Evolutionary conservation across 495 filamentous ascomycete species (phyloP), one percentile per base, ranked within the genome.

Genomic region (Rhypophila decipiens): DNA sequence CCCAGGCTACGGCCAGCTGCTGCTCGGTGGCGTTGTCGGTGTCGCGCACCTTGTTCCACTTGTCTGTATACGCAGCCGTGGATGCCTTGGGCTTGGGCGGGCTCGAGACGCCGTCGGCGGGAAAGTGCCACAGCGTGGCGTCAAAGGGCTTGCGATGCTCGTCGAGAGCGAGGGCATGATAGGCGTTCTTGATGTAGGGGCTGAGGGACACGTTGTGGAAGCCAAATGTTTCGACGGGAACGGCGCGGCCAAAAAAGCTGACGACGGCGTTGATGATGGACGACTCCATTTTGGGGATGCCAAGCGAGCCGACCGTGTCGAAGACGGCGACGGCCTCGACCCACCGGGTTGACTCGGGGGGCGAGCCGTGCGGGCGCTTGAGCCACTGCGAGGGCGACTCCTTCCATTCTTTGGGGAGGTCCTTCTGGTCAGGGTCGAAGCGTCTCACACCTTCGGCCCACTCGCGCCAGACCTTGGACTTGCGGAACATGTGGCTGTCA

Each of bases 261-360:
- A 44, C 45, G 12, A 48, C 4, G 18, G 11, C 23, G 4, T 20
- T 23, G n/a, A 34, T 39, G 21, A 35, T 9, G 9, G 13, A 43
- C 3, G 29, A 33, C 18, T 60, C 60, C n/a, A 65, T 49, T 37
- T 63, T 47, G 1, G 63, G 71, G 8, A 70, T 66, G 24, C 74
- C 71, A 39, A 76, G 55, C 24, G 59, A 59, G 9, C 73, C 72
- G 33, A 79, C 76, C 11, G 75, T 79, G 44, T 79, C 75, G 66
- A 69, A 79, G 17, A 75, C 73, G 0, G 71, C 71, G 31, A 74
- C 55, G 5, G 64, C 68, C 27, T 61, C 61, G 33, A 68, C 58
- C 38, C 56, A 71, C 2, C 47, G 15, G 8, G 48, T 46, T 20
- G 49, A 42, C 36, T 51, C 42, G 5, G 49, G 36, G 18, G 42